Percentiles rank a stretch among this genome's conserved stretches.
phyloP scores from a whole-genome alignment of 768 basidiomycete species.

The Agaricus blazei region DNA sequence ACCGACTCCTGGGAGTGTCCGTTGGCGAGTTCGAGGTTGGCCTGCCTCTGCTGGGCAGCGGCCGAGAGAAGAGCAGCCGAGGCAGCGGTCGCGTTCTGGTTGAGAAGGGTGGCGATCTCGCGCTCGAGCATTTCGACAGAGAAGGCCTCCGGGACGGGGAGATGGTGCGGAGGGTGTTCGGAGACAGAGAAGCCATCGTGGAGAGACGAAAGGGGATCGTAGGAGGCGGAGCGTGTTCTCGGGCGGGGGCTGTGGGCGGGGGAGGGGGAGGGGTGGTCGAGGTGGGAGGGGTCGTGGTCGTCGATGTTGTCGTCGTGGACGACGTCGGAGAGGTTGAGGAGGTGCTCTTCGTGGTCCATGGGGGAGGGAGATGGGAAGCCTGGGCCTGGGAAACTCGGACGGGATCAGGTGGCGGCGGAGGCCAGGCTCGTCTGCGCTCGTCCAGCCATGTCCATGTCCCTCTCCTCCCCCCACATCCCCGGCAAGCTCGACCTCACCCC shows the following conservation, averaged over 20 bases:
- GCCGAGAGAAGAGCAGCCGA: slow-evolving; percentile 60
- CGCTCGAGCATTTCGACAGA: slow-evolving; percentile 73
- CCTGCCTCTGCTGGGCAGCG: slow-evolving; percentile 64
- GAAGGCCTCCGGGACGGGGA: slow-evolving; percentile 42
- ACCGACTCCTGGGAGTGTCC: slow-evolving; percentile 23
- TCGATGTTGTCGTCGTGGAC: slow-evolving; percentile 75
- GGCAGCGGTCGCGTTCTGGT: slow-evolving; percentile 69
- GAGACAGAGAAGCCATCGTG: slow-evolving; percentile 31
- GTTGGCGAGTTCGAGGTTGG: slow-evolving; percentile 32
- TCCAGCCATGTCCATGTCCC: slow-evolving; percentile 22
- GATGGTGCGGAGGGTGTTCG: slow-evolving; percentile 28
- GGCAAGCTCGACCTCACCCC: slow-evolving; percentile 62
- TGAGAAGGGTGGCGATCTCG: slow-evolving; percentile 69
- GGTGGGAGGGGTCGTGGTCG: slow-evolving; percentile 41
- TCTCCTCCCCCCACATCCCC: slow-evolving; percentile 30
- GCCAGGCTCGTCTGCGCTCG: neutral
- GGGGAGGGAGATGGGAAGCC: slow-evolving; percentile 12
- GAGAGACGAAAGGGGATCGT: slow-evolving; percentile 33
- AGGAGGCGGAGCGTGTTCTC: slow-evolving; percentile 16
- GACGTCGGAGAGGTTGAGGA: slow-evolving; percentile 77
- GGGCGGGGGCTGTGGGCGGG: slow-evolving; percentile 23
- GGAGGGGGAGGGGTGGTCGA: slow-evolving; percentile 22
- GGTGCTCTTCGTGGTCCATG: slow-evolving; percentile 57
- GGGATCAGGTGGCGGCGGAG: slow-evolving; percentile 1
- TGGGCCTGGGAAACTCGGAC: slow-evolving; percentile 8